A percentile compares a stretch with the other conserved stretches of the same genome.
These are phyloP conservation scores for Byssochlamys sp. DNA, from an alignment of 2,329 filamentous ascomycete genomes.

Conservation along the genomic window DNA sequence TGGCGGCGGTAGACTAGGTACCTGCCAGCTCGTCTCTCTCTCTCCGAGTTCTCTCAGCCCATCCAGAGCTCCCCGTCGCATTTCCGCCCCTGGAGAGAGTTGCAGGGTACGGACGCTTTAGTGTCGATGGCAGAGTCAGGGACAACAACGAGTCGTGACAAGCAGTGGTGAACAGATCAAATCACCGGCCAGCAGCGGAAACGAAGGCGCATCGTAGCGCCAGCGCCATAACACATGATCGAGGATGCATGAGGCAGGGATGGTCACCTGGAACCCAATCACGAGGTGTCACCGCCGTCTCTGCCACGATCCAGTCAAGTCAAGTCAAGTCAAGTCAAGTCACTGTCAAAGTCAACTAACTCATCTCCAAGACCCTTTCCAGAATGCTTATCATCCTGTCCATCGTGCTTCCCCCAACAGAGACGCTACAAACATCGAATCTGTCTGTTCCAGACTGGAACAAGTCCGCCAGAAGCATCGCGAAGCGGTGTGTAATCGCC, in stretches of 20 bases:
- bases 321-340: not conserved
- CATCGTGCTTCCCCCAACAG: not conserved
- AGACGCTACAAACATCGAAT: too few species aligned
- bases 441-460: not conserved
- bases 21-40: too few species aligned
- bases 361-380: not conserved
- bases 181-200: not conserved
- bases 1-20: too few species aligned
- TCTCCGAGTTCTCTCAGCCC: too few species aligned
- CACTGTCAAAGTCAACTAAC: too few species aligned
- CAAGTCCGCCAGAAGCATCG: not conserved
- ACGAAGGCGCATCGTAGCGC: not conserved
- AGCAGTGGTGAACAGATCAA: not conserved
- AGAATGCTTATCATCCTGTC: not conserved
- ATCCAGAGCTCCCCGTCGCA: too few species aligned
- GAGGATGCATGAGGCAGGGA: constrained; percentile 2
- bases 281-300: not conserved
- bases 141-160: not conserved
- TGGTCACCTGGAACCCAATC: not conserved
- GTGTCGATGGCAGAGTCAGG: not conserved
- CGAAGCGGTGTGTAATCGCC: not conserved
- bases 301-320: not conserved
- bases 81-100: not conserved
- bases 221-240: constrained; percentile 1
- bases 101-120: not conserved